Percentiles rank a stretch among this genome's conserved stretches.
phyloP scores from a whole-genome alignment of 73 alveolate genomes.

The Loxodes magnus region DNA sequence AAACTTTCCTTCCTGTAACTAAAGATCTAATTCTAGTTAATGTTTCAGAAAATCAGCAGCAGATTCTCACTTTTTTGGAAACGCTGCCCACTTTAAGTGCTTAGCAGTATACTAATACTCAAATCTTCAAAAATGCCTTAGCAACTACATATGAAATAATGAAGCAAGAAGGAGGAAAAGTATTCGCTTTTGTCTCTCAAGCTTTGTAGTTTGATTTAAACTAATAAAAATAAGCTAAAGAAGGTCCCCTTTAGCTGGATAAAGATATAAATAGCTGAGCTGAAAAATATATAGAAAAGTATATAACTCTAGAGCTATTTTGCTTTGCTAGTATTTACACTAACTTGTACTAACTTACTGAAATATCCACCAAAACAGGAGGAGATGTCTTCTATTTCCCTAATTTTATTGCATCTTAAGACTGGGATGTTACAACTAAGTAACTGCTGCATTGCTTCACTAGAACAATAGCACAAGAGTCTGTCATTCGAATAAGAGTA shows the following conservation, averaged over 20 bases:
- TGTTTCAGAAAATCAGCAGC: conserved; percentile 61
- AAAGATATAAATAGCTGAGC: conserved; percentile 16
- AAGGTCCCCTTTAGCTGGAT: conserved; percentile 26
- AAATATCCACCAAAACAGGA: conserved; percentile 56
- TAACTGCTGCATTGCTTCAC: conserved; percentile 54
- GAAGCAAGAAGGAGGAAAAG: conserved; percentile 51
- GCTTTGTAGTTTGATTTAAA: too few relatives aligned
- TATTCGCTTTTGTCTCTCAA: conserved; percentile 24
- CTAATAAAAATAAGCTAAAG: too few relatives aligned
- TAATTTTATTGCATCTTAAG: conserved; percentile 37
- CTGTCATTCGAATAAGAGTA: conserved; percentile 75
- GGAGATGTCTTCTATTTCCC: conserved; percentile 84
- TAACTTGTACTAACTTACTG: conserved; percentile 60
- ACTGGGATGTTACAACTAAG: conserved; percentile 36
- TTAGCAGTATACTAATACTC: too few relatives aligned
- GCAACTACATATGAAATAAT: conserved; percentile 26
- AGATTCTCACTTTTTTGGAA: conserved; percentile 43
- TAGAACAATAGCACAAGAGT: conserved; percentile 73
- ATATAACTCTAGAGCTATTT: conserved; percentile 52
- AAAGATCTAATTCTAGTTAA: conserved; percentile 60
- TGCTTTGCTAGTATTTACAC: conserved; percentile 52
- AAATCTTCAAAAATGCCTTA: conserved; percentile 43
- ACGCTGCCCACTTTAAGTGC: conserved; percentile 29
- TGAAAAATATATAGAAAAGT: conserved; percentile 35
- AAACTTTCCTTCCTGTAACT: conserved; percentile 70